A percentile compares a stretch with the other conserved stretches of the same genome.
Evolutionary conservation across 257 asterid genomes (phyloP).

Genomic region (Rauvolfia tetraphylla): DNA sequence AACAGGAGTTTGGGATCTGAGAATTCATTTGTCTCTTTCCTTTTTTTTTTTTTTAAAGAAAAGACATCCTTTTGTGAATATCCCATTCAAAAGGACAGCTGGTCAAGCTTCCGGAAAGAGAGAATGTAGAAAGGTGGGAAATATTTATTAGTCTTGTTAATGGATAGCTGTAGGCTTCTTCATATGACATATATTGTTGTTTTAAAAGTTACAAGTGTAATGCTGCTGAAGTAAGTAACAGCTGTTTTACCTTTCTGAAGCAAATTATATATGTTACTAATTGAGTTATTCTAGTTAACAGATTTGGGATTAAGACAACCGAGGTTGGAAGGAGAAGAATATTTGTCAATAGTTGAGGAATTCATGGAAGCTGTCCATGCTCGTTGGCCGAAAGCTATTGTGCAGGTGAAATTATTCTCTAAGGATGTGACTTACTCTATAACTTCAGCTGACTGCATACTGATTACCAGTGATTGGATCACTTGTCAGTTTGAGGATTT

Average conservation of each 20-base stretch:
- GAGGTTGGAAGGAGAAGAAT: constrained; percentile 97
- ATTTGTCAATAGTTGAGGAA: constrained; percentile 85
- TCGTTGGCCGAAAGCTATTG: constrained; percentile 99
- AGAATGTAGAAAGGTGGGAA: neutral
- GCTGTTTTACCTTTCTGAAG: neutral
- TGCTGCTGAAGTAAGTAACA: neutral
- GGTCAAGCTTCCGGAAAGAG: neutral
- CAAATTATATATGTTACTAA: constrained; percentile 14
- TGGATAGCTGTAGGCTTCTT: neutral
- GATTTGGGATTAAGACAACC: constrained; percentile 96
- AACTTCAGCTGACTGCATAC: constrained; percentile 16
- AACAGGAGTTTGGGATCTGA: neutral
- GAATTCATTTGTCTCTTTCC: neutral
- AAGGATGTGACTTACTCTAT: constrained; percentile 12
- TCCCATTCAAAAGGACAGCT: neutral
- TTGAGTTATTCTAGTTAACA: constrained; percentile 36
- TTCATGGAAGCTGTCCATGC: constrained; percentile 99
- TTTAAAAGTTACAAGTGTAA: neutral
- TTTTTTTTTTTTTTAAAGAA: neutral
- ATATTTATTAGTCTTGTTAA: neutral
- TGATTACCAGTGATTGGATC: constrained; percentile 25
- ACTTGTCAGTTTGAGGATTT: constrained; percentile 91
- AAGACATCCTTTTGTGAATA: neutral
- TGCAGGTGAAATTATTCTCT: constrained; percentile 61
- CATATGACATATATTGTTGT: neutral